phyloP scores from a whole-genome alignment of 495 filamentous ascomycete species.

The Oidiodendron maius region DNA sequence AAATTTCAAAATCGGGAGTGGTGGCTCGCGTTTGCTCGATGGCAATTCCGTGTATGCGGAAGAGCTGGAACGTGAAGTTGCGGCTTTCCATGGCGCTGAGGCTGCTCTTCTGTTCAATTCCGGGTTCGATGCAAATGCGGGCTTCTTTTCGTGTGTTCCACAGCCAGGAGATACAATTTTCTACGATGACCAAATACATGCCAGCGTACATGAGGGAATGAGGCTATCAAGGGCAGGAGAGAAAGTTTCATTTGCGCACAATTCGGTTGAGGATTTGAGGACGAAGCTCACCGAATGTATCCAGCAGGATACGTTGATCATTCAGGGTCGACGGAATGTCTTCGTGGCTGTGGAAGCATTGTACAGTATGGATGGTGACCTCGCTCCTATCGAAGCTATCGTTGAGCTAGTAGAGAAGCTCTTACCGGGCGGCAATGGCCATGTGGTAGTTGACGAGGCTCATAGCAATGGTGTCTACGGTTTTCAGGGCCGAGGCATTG shows the following conservation, averaged over 20 bases:
- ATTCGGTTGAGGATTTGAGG: slow-evolving; percentile 40
- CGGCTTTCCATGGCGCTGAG: slow-evolving; percentile 58
- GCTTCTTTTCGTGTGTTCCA: slow-evolving; percentile 60
- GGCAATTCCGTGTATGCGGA: slow-evolving; percentile 65
- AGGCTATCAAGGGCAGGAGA: slow-evolving; percentile 49
- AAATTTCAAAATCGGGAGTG: slow-evolving; percentile 37
- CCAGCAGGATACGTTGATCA: slow-evolving; percentile 12
- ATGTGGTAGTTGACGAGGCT: slow-evolving; percentile 62
- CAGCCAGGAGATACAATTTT: slow-evolving; percentile 64
- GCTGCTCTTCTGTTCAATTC: slow-evolving; percentile 70
- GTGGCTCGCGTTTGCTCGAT: slow-evolving; percentile 58
- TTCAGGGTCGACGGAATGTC: slow-evolving; percentile 36
- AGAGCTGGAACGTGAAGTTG: slow-evolving; percentile 56
- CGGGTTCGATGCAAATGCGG: slow-evolving; percentile 72
- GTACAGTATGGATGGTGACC: slow-evolving; percentile 85
- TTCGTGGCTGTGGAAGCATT: slow-evolving; percentile 68
- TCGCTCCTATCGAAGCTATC: slow-evolving; percentile 57
- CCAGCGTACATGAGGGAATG: slow-evolving; percentile 76
- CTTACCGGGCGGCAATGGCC: slow-evolving; percentile 47
- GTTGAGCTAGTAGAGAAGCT: slow-evolving; percentile 48
- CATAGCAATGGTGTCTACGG: slow-evolving; percentile 58
- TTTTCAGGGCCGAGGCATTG: slow-evolving; percentile 46
- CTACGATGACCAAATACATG: slow-evolving; percentile 72
- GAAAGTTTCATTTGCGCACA: slow-evolving; percentile 54
- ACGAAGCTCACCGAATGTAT: slow-evolving; percentile 1